Conservation (phyloP, 2,329 filamentous ascomycete species). For the Trematosphaeria pertusa region DNA sequence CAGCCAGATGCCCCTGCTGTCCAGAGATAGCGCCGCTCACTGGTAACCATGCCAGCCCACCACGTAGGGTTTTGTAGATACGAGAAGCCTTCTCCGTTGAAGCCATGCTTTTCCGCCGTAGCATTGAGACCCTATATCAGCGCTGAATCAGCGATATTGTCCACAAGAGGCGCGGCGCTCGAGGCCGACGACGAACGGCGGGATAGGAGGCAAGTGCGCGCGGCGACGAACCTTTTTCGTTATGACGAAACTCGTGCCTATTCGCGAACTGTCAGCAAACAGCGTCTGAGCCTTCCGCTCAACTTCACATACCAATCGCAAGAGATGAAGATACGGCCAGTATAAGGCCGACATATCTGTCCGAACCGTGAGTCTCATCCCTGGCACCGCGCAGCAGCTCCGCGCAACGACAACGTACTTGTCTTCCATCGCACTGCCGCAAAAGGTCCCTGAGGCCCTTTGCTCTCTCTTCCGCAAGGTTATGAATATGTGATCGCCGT, state of each 20-base stretch:
- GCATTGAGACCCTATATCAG: conserved; percentile 78
- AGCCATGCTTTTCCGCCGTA: conserved; percentile 88
- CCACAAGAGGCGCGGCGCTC: conserved; percentile 2
- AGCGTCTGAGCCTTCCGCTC: background rate
- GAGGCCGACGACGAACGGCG: conserved; percentile 1
- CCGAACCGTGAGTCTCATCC: conserved; percentile 27
- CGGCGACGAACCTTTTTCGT: conserved; percentile 82
- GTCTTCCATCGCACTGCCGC: conserved; percentile 47
- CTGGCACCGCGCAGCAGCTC: background rate
- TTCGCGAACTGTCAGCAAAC: conserved; percentile 18
- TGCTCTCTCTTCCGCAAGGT: background rate
- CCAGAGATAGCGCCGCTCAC: conserved; percentile 62
- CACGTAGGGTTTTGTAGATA: conserved; percentile 95
- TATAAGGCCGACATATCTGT: conserved; percentile 50
- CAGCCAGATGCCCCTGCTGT: conserved; percentile 15
- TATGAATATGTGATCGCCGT: background rate
- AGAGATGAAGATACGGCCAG: conserved; percentile 51
- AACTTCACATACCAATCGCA: conserved; percentile 41
- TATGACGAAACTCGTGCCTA: conserved; percentile 96
- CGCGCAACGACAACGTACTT: conserved; percentile 42
- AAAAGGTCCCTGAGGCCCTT: conserved; percentile 15
- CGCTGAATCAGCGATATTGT: conserved; percentile 17
- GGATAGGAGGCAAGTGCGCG: conserved; percentile 4
- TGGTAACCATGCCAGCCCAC: conserved; percentile 93
- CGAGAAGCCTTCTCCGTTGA: conserved; percentile 94